Percentiles rank a stretch among this genome's conserved stretches.
phyloP scores from a whole-genome alignment of 192 early-diverging fungal species.

The Lobosporangium transversale region DNA sequence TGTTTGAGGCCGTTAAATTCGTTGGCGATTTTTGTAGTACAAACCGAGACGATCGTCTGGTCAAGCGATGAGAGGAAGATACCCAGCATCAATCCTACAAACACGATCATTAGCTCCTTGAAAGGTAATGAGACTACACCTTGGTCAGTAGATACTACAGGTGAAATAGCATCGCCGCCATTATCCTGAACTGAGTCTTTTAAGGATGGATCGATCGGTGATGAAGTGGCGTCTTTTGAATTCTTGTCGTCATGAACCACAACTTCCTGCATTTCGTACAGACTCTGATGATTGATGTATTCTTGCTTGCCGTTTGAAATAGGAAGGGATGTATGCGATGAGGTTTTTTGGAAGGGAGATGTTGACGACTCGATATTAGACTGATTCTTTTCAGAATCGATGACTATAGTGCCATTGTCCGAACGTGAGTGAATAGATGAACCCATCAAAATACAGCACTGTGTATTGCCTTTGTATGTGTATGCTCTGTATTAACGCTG shows the following conservation, averaged over 20 bases:
- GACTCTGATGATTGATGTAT: conserved; percentile 8
- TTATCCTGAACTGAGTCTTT: conserved; percentile 20
- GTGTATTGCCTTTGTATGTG: conserved; percentile 12
- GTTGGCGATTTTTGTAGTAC: conserved; percentile 68
- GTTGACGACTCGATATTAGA: conserved; percentile 13
- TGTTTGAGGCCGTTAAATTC: conserved; percentile 68
- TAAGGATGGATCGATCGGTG: no score
- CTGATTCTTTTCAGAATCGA: conserved; percentile 30
- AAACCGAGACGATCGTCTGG: conserved; percentile 80
- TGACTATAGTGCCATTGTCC: conserved; percentile 34
- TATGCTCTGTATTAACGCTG: background rate
- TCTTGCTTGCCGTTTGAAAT: conserved; percentile 15
- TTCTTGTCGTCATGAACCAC: background rate
- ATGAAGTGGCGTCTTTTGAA: background rate
- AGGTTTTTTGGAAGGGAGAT: background rate
- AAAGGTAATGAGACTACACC: conserved; percentile 10
- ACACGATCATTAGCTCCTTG: conserved; percentile 49
- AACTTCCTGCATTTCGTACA: background rate
- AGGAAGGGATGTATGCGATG: conserved; percentile 5
- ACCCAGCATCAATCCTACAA: conserved; percentile 56
- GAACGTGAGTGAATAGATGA: conserved; percentile 33
- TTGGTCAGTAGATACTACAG: background rate
- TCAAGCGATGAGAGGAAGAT: conserved; percentile 76
- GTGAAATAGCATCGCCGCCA: conserved; percentile 17
- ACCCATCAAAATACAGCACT: no score